Percentiles rank a stretch among this genome's conserved stretches.
phyloP scores from a whole-genome alignment of 2,329 filamentous ascomycete species.

The Harringtonia lauricola region DNA sequence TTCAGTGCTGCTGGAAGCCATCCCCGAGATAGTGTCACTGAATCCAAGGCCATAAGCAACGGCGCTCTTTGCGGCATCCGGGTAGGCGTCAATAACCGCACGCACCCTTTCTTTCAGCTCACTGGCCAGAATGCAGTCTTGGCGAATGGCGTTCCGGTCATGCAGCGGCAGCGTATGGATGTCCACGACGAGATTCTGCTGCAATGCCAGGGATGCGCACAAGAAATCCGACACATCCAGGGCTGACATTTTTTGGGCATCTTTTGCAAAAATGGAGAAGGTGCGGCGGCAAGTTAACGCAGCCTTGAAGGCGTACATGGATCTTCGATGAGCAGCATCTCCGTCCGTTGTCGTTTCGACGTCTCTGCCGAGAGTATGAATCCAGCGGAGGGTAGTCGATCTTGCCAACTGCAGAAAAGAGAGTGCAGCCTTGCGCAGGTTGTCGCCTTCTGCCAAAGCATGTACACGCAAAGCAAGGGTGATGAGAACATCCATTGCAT shows the following conservation, averaged over 20 bases:
- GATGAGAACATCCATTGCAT: slow-evolving; percentile 47
- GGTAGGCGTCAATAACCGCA: not conserved
- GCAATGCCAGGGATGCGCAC: slow-evolving; percentile 4
- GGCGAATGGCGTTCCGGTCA: not conserved
- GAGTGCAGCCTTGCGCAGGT: slow-evolving; percentile 10
- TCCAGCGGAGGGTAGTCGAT: slow-evolving; percentile 36
- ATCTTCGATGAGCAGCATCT: slow-evolving; percentile 24
- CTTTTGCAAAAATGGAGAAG: slow-evolving; percentile 13
- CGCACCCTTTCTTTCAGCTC: not conserved
- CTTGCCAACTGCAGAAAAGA: slow-evolving; percentile 30
- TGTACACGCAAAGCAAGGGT: slow-evolving; percentile 33
- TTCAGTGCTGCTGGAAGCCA: not conserved
- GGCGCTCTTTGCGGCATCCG: not conserved
- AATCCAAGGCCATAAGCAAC: slow-evolving; percentile 1
- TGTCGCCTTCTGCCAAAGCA: slow-evolving; percentile 9
- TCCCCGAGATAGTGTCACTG: not conserved
- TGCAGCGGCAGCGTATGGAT: not conserved
- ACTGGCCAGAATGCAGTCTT: not conserved
- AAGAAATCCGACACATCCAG: slow-evolving; percentile 1
- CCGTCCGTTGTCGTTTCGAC: slow-evolving; percentile 25
- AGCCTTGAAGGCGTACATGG: slow-evolving; percentile 38
- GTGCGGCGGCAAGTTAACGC: slow-evolving; percentile 42
- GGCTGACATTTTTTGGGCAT: not conserved
- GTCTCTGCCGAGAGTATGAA: slow-evolving; percentile 31
- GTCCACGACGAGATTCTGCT: slow-evolving; percentile 6